Conservation (phyloP, 2,329 filamentous ascomycete genomes). For the Lasiodiplodia gonubiensis region DNA sequence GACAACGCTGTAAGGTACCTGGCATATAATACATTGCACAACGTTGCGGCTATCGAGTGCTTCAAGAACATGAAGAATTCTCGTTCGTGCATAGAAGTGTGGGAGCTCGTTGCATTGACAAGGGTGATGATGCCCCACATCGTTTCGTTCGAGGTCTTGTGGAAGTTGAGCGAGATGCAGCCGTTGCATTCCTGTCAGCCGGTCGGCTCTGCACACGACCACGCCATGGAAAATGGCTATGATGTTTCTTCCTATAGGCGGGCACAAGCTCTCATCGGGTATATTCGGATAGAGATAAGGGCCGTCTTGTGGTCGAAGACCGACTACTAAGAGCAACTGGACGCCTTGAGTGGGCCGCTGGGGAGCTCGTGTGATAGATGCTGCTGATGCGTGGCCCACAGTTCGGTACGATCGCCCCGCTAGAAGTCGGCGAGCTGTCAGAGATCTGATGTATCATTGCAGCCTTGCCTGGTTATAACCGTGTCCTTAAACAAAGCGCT, state of each 20-base stretch:
- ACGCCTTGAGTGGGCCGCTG: background rate
- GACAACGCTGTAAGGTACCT: conserved; percentile 1
- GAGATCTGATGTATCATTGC: background rate
- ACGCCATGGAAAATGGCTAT: background rate
- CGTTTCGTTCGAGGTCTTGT: background rate
- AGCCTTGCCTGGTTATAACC: background rate
- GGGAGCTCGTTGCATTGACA: background rate
- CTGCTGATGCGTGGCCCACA: background rate
- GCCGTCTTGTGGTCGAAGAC: background rate
- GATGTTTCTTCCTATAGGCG: background rate
- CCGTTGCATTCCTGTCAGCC: conserved; percentile 26
- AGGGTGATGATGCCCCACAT: background rate
- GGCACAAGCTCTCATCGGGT: background rate
- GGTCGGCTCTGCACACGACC: conserved; percentile 13
- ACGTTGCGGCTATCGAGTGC: background rate
- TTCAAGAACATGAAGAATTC: conserved; percentile 2
- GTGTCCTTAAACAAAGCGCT: background rate
- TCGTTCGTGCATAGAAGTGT: background rate
- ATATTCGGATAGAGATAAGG: background rate
- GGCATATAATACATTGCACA: background rate
- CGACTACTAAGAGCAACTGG: background rate
- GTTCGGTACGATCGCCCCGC: background rate
- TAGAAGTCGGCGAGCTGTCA: background rate
- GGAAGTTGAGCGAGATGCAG: background rate
- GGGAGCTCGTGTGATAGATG: conserved; percentile 2